Evolutionary conservation across 345 rosid species (phyloP).

Genomic region (Raphanus sativus): DNA sequence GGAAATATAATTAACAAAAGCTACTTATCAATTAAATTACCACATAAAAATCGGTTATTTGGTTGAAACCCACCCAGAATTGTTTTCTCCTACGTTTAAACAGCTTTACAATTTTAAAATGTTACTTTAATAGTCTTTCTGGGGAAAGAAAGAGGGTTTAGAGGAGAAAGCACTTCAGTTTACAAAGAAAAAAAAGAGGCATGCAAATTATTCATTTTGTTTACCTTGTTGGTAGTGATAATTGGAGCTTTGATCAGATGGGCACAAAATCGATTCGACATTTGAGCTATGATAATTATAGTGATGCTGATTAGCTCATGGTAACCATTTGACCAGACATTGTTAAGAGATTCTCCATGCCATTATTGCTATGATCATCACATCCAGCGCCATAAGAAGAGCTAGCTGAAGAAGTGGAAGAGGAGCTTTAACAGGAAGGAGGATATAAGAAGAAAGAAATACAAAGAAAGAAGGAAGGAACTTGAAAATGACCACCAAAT

Average conservation of each 20-base stretch:
- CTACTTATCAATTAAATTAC: conserved; percentile 10
- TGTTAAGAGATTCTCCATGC: conserved; percentile 50
- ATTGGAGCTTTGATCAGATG: conserved; percentile 61
- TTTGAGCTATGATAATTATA: conserved; percentile 43
- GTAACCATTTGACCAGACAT: conserved; percentile 61
- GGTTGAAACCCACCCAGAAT: conserved; percentile 36
- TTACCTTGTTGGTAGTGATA: conserved; percentile 76
- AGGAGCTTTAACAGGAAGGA: conserved; percentile 40
- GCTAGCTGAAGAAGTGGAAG: conserved; percentile 42
- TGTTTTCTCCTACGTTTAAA: conserved; percentile 8
- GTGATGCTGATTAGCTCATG: conserved; percentile 51
- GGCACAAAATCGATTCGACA: conserved; percentile 52
- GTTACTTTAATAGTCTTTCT: conserved; percentile 27
- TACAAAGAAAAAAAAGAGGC: conserved; percentile 19
- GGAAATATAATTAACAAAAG: conserved; percentile 5
- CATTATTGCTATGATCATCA: conserved; percentile 37
- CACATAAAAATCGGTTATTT: conserved; percentile 6
- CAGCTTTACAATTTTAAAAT: conserved; percentile 1
- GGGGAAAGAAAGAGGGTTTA: conserved; percentile 40
- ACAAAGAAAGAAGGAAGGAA: conserved; percentile 27
- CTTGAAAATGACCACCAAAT: conserved; percentile 38
- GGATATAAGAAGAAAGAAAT: conserved; percentile 20
- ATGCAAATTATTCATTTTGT: conserved; percentile 29
- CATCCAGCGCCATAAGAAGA: conserved; percentile 52
- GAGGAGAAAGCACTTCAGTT: conserved; percentile 4